Evolutionary conservation across 2,329 filamentous ascomycete species (phyloP), one percentile per base, ranked within the genome.

Genomic region (Ophiocordyceps camponoti-leonardi): DNA sequence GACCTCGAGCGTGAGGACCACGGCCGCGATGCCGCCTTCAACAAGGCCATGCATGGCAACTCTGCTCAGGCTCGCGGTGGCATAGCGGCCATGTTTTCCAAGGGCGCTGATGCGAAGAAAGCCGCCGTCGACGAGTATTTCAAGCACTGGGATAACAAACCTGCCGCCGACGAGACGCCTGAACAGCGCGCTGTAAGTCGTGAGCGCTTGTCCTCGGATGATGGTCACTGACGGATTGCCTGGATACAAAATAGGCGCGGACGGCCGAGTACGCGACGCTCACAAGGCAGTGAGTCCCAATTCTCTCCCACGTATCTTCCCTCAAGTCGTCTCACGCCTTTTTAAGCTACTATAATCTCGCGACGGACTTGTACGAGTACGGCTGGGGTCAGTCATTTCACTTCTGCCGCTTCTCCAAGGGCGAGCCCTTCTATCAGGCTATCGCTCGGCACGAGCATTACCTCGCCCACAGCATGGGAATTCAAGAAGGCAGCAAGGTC

Each of bases 401-500:
- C 68, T 96, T 98, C 75, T 94, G 86, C 69, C 86, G 90, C 51
- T 95, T 90, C 66, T 83, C 86, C 46, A 70, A 80, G 54, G 83
- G 83, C 60, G 92, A 98, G 69, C 71, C 79, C 45, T 96, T 96
- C 70, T 71, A 78, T 64, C 85, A 93, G 67, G 88, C 88, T 50
- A 90, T 96, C 66, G 86, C 88, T 53, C 83, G 92, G 48, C 92
- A 98, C 61, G 92, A 98, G 70, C 92, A 98, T 72, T 96, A 94
- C 69, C 82, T 98, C 28, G 92, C 92, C 42, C 79, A 88, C 66
- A 78, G 79, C 63, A 94, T 95, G 63, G 80, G 81, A 52, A 80
- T 98, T 59, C 78, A 83, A 63, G 81, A 88, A 59, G 79, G 79
- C 57, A 90, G 92, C 81, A 84, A 78, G 59, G 90, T 96, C 18